phyloP scores from a whole-genome alignment of 2,329 filamentous ascomycete genomes.

The Paecilomyces dactylethromorphus region DNA sequence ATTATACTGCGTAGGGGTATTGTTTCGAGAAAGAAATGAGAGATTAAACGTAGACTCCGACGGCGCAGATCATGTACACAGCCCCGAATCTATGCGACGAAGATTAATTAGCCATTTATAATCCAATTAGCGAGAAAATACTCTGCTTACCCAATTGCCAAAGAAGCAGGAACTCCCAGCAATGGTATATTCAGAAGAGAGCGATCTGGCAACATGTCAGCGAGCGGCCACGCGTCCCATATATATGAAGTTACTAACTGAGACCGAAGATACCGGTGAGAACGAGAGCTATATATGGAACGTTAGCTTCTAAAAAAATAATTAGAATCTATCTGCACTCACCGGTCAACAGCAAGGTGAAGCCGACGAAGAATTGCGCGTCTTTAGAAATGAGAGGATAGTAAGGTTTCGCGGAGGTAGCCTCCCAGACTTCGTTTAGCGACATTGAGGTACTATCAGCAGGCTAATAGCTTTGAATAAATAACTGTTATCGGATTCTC shows the following conservation, averaged over 20 bases:
- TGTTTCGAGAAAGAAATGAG: slow-evolving; percentile 15
- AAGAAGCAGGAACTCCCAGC: slow-evolving; percentile 77
- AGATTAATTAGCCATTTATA: slow-evolving; percentile 7
- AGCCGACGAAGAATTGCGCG: slow-evolving; percentile 76
- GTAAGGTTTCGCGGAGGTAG: slow-evolving; percentile 81
- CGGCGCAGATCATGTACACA: slow-evolving; percentile 98
- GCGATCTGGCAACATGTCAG: slow-evolving; percentile 55
- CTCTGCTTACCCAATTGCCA: slow-evolving; percentile 74
- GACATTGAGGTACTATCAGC: slow-evolving; percentile 41
- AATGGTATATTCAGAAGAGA: slow-evolving; percentile 69
- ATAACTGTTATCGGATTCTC: background rate
- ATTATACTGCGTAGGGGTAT: slow-evolving; percentile 17
- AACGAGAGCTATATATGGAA: slow-evolving; percentile 47
- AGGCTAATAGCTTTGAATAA: background rate
- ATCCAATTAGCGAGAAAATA: slow-evolving; percentile 1
- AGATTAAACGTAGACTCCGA: slow-evolving; percentile 88
- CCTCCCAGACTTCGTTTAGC: slow-evolving; percentile 87
- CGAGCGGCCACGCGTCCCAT: background rate
- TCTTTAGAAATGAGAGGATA: slow-evolving; percentile 72
- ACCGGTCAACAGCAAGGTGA: slow-evolving; percentile 65
- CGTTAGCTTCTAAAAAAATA: background rate
- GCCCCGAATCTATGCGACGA: slow-evolving; percentile 67
- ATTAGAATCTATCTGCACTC: slow-evolving; percentile 10
- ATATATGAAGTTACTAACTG: slow-evolving; percentile 52
- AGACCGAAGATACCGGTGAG: slow-evolving; percentile 76